These are phyloP conservation scores for Neoconidiobolus thromboides DNA, from an alignment of 371 early-diverging fungal species.

Conservation along the genomic window DNA sequence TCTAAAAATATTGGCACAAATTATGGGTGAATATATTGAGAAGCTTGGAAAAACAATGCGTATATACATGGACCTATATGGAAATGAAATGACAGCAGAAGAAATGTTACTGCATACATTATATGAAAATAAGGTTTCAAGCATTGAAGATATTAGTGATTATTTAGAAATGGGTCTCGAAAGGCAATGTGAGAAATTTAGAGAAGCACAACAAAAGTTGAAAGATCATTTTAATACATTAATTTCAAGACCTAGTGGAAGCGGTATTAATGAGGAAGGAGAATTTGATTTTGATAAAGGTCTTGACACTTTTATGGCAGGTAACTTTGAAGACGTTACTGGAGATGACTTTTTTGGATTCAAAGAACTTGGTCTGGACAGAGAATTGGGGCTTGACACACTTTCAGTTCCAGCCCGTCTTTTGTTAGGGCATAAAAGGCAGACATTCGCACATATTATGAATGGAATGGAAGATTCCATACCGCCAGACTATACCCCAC, in stretches of 20 bases:
- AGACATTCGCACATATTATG: neutral
- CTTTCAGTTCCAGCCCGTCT: constrained; percentile 13
- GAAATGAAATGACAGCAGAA: constrained; percentile 49
- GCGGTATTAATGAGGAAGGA: neutral
- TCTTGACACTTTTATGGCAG: constrained; percentile 19
- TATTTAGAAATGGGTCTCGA: constrained; percentile 61
- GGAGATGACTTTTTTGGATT: constrained; percentile 82
- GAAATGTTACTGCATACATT: constrained; percentile 69
- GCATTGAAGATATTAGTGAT: constrained; percentile 39
- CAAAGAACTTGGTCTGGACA: constrained; percentile 59
- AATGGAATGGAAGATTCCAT: neutral
- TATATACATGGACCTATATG: constrained; percentile 55
- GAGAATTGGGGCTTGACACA: constrained; percentile 31
- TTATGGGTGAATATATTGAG: constrained; percentile 48
- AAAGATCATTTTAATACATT: constrained; percentile 40
- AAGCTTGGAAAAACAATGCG: constrained; percentile 69
- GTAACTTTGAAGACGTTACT: constrained; percentile 60
- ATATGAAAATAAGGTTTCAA: constrained; percentile 55
- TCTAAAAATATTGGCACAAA: constrained; percentile 52
- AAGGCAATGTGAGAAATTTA: constrained; percentile 41
- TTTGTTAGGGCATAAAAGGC: neutral
- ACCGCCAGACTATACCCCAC: neutral
- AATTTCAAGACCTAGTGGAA: constrained; percentile 14
- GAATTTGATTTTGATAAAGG: constrained; percentile 3
- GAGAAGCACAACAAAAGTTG: constrained; percentile 50